Base-by-base conservation (phyloP, 2,329 filamentous ascomycete genomes). In the Calonectria henricotiae region DNA sequence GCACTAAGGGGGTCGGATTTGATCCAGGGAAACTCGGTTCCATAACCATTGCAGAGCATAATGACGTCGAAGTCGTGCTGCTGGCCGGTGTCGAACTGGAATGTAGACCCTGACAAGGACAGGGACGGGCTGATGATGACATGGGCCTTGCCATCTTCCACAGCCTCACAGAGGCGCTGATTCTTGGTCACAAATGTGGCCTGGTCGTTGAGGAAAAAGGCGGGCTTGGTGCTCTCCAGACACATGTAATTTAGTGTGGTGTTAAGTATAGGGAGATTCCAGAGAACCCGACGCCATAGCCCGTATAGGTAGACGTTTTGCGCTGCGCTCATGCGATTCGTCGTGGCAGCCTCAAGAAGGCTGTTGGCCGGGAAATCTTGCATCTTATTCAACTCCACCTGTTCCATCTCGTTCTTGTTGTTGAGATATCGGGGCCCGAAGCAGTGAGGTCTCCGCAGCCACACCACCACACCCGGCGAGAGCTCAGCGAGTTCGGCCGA, bases 141-240 rank as follows among this genome's bases (percentile, higher is more conserved):
- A n/a, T 44, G 37, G 7, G 39, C 55, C 39, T 61, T 61, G 8
- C 55, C 55, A 5, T 41, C 15, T 1, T 37, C 55, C 15, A 61
- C 55, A 3, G 55, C 37, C 39, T 61, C 55, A n/a, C 55, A 61
- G 4, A 61, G 27, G 11, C 55, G 55, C 39, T 61, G 55, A 17
- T 61, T 61, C 20, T 61, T 61, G 25, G 55, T 61, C 7, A 61
- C 55, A 15, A 61, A 61, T 1, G 55, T 61, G 9, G 55, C 55
- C 5, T 61, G 55, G 25, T 61, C 55, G 23, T 61, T 61, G 2
- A 44, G 39, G 20, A 61, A 61, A 37, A 61, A 61, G 7, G 55
- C 55, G 4, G 37, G 15, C 39, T 15, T 41, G 7, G 55, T 61
- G 23, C 55, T 61, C 4, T 61, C 37, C 1, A 61, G 55, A 13